Evolutionary conservation across 176 grass and related monocot genomes (phyloP), one percentile per base, ranked within the genome.

Genomic region (Thalia dealbata): DNA sequence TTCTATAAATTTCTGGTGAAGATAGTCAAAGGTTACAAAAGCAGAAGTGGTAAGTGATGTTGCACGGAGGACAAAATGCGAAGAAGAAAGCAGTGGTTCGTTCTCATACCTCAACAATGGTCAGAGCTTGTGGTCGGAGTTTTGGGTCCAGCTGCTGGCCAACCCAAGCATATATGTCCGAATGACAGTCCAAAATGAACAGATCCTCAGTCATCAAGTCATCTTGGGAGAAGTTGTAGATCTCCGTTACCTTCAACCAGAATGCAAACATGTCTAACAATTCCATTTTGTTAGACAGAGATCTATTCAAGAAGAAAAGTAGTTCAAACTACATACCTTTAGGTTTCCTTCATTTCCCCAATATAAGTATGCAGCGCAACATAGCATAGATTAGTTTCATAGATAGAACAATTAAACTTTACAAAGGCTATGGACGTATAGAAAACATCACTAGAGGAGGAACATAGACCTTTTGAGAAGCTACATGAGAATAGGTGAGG

Each of bases 121-220:
- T 99, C 80, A 93, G 91, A 86, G 90, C 89, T 79, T 93, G 90
- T 11, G 74, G 80, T 61, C 81, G 75, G 61, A 77, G 64, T 84
- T 99, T 92, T 66, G 83, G 74, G 74, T 99, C 89, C 76, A 91
- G 81, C n/a, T 72, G 85, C 70, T 84, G 90, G 44, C 95, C 95
- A 81, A 88, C 83, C 95, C 95, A 99, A 83, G 93, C 64, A 38
- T 84, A 93, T 21, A 88, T 78, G 71, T 85, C 87, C 11, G 95
- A 88, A 76, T 91, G 87, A 68, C 87, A 90, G 75, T 99, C 90
- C 79, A 99, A 80, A 86, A 93, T 77, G 88, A 88, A 99, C 78
- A 91, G 48, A 75, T 99, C 95, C 79, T 99, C 95, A 7, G 95
- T 91, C 95, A 93, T 99, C 80, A 99, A 52, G 86, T 99, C 95